Base-by-base conservation (phyloP, 108 stramenopile genomes). In the Cyclotella sp. region DNA sequence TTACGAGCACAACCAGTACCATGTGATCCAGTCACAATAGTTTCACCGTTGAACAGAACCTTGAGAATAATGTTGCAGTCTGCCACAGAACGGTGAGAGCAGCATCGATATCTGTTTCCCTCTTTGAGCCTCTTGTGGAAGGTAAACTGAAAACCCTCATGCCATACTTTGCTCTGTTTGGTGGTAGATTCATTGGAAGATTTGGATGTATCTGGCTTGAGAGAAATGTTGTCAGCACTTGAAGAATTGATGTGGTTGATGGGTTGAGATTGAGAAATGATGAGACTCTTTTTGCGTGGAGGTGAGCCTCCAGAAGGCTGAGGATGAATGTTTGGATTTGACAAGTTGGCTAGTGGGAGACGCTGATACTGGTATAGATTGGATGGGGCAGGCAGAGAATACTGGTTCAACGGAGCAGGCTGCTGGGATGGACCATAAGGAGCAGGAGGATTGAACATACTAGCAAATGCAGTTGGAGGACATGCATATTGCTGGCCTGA, bases 81-180 rank as follows among this genome's bases (percentile, higher is more conserved):
- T 6, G 9, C 15, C 12, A 40, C 61, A 63, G 61, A 39, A 13
- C 61, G 28, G 39, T n/a, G 21, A 12, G 39, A 63, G 9, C 12
- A 40, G 34, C 61, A 63, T 12, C 40, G 30, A 14, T 40, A 63
- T 12, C 61, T 39, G 12, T 15, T 40, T 15, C 61, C 61, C 4
- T 41, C 21, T 13, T 19, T 63, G 40, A 63, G 61, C 24, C 14
- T 18, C 40, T 63, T 63, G 39, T 63, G 61, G 21, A 18, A 41
- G 15, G 61, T 63, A 63, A 63, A 63, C 18, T n/a, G 12, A 9
- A 34, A 41, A 5, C 61, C 40, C 8, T 63, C 40, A 41, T 63
- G 61, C 30, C 30, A 63, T 34, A 63, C 40, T 30, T 63, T 63
- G 12, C 4, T 40, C 6, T 34, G n/a, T n/a, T 49, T 49, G 18